Conservation (phyloP, 352 stramenopile species). For the Phytopythium sindhum region DNA sequence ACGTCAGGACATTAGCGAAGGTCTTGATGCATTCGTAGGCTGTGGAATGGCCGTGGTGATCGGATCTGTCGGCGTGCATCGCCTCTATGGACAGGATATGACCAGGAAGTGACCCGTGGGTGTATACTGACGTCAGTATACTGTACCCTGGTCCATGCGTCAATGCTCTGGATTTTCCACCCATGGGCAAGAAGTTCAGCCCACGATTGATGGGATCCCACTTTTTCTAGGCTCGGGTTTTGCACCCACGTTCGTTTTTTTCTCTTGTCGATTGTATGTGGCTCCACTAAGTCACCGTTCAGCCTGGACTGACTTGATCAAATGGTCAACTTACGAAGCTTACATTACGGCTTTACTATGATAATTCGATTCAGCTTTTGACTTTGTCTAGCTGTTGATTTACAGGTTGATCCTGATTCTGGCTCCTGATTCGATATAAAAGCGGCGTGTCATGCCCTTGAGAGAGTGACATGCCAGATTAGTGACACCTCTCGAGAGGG, state of each 20-base stretch:
- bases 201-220: background rate
- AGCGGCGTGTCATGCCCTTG: background rate
- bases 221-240: background rate
- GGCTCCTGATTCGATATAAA: background rate
- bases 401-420: background rate
- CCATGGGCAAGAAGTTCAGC: background rate
- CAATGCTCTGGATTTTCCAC: too few relatives aligned
- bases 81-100: too few relatives aligned
- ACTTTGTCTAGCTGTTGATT: background rate
- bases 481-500: background rate
- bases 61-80: too few relatives aligned
- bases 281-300: background rate
- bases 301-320: background rate
- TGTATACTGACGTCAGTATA: too few relatives aligned
- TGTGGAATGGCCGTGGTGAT: too few relatives aligned
- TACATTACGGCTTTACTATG: too few relatives aligned
- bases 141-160: too few relatives aligned
- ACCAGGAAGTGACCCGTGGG: too few relatives aligned
- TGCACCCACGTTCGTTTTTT: conserved; percentile 6
- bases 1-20: too few relatives aligned
- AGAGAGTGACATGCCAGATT: background rate
- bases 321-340: background rate
- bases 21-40: too few relatives aligned
- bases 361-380: background rate
- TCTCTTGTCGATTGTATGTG: background rate